Base-by-base conservation (phyloP, 305 asterid species). In the Lippia alba region DNA sequence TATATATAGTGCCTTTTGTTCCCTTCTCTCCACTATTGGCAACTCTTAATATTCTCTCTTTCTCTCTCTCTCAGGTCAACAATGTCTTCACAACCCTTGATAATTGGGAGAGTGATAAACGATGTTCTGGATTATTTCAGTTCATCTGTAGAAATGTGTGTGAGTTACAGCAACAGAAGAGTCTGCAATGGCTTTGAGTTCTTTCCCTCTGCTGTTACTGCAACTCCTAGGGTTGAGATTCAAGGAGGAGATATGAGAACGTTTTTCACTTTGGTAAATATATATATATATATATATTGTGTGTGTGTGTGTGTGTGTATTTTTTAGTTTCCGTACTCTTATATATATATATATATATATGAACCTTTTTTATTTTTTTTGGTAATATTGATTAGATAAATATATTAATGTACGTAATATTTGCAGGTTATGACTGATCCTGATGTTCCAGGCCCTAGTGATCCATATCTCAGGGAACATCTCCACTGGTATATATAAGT, bases 391-490 rank as follows among this genome's bases (percentile, higher is more conserved):
- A 46, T 11, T 0, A 5, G 36, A 16, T 4, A 6, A 24, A 39
- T 39, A 9, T 4, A 39, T 39, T 12, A 7, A 14, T 67, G 55
- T 45, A 45, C 8, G 49, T 14, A 33, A 39, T 61, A 24, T 36
- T 0, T 67, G 82, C 81, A 85, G 91, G 81, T 87, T 10, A 82
- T 87, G 88, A 85, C 86, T 7, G 94, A 87, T 40, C 94, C 91
- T 34, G 94, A 87, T 74, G 91, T 83, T 75, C 94, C 94, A 10
- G 91, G 91, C 51, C 94, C 94, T 40, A 85, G 94, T 63, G 94
- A 87, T 65, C 89, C 94, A 56, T 79, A 87, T 63, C 69, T 85
- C 49, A 80, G 86, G 67, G 94, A 87, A 78, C 94, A 83, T 50
- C 86, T 87, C 44, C 94, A 87, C 69, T 85, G 91, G 94, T 87